These are phyloP conservation scores for Phytopythium mirpurense DNA, from an alignment of 352 stramenopile species.

Conservation along the genomic window DNA sequence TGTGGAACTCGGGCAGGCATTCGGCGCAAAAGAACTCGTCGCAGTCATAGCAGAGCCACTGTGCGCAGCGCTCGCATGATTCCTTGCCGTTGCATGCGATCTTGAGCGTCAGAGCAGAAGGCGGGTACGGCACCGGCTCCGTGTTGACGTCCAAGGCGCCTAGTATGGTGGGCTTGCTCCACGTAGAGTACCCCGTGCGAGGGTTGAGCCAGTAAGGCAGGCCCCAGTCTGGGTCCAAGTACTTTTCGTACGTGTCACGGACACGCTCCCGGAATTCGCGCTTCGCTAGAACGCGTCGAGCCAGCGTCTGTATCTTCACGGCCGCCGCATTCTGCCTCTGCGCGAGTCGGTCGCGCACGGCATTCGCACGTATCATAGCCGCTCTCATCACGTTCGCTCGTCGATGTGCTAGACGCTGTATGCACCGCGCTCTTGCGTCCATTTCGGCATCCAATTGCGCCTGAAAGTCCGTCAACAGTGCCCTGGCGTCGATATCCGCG, in stretches of 20 bases:
- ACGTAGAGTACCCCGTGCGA: conserved; percentile 57
- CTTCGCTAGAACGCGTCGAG: conserved; percentile 28
- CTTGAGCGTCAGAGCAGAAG: conserved; percentile 26
- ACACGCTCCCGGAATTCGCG: conserved; percentile 22
- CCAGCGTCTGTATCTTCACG: conserved; percentile 25
- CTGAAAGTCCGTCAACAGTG: neutral
- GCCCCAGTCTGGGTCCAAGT: conserved; percentile 52
- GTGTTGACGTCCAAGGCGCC: conserved; percentile 44
- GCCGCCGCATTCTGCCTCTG: conserved; percentile 14
- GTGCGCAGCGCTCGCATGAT: conserved; percentile 38
- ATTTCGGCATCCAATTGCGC: neutral
- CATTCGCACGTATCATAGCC: conserved; percentile 18
- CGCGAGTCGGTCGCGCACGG: conserved; percentile 10
- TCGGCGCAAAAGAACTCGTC: conserved; percentile 47
- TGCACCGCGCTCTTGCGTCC: conserved; percentile 1
- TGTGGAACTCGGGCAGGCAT: conserved; percentile 40
- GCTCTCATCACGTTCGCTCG: conserved; percentile 17
- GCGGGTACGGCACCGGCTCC: conserved; percentile 46
- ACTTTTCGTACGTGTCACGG: conserved; percentile 61
- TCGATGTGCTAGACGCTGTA: conserved; percentile 32
- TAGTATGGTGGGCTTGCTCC: conserved; percentile 47
- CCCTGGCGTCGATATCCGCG: conserved; percentile 19
- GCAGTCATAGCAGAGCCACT: conserved; percentile 57
- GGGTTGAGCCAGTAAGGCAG: conserved; percentile 75
- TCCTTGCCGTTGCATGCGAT: conserved; percentile 35